A percentile compares a stretch with the other conserved stretches of the same genome.
Evolutionary conservation across 1,139 yeast species (phyloP).

Genomic region (Ogataea hybrid): DNA sequence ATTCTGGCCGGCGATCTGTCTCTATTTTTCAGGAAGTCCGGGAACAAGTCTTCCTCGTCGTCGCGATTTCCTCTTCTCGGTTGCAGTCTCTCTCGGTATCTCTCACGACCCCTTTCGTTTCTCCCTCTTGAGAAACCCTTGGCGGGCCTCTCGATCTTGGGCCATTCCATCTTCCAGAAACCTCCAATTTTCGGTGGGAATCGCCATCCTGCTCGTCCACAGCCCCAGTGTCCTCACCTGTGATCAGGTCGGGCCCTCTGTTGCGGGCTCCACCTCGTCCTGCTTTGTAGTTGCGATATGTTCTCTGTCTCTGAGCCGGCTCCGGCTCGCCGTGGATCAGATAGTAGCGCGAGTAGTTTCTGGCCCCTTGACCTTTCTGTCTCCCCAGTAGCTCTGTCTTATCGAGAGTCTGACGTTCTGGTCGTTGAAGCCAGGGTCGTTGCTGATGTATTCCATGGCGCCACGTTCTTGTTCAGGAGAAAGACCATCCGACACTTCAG

Average conservation of each 20-base stretch:
- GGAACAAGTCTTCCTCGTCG: slow-evolving; percentile 32
- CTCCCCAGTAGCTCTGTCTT: slow-evolving; percentile 54
- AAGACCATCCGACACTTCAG: slow-evolving; percentile 15
- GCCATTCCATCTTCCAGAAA: slow-evolving; percentile 10
- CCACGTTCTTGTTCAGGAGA: slow-evolving; percentile 26
- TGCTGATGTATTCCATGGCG: slow-evolving; percentile 32
- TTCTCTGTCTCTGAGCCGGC: slow-evolving; percentile 21
- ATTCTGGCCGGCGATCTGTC: slow-evolving; percentile 21
- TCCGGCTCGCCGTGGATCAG: slow-evolving; percentile 75
- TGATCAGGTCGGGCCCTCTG: slow-evolving; percentile 15
- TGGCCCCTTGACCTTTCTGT: slow-evolving; percentile 58
- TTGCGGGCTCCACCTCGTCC: slow-evolving; percentile 8
- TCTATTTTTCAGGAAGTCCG: slow-evolving; percentile 22
- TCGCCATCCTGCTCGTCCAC: slow-evolving; percentile 6
- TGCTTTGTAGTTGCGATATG: slow-evolving; percentile 13
- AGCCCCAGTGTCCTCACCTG: slow-evolving; percentile 11
- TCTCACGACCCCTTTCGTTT: slow-evolving; percentile 3
- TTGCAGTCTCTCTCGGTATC: slow-evolving; percentile 10
- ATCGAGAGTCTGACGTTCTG: slow-evolving; percentile 41
- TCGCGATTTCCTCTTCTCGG: slow-evolving; percentile 12
- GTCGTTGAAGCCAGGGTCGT: slow-evolving; percentile 22
- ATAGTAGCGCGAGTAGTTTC: slow-evolving; percentile 63
- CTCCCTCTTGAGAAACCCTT: slow-evolving; percentile 10
- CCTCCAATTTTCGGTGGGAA: slow-evolving; percentile 8
- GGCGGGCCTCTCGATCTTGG: slow-evolving; percentile 1